Evolutionary conservation across 208 protist species (phyloP), one percentile per base, ranked within the genome.

Genomic region (Crithidia acanthocephali): DNA sequence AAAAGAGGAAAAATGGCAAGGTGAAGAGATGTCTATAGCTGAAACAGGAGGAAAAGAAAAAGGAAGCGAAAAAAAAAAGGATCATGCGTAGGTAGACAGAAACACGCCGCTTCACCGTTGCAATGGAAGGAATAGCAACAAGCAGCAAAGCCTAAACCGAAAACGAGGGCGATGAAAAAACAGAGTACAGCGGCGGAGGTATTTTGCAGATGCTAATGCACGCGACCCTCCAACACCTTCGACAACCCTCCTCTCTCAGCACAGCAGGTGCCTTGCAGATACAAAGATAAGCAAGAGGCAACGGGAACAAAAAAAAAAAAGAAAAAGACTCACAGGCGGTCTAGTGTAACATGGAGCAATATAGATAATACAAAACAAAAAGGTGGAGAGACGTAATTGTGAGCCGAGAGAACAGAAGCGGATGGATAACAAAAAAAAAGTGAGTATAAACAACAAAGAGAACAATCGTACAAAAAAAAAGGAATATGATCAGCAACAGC

Each of bases 341-440:
- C 33, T 60, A 45, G 3, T 60, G 56, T 40, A 60, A 27, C 56
- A 60, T 60, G 33, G 32, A 40, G 15, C 20, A 60, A 45, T n/a
- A 45, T 9, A 23, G 0, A 25, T 15, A 8, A n/a, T n/a, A 33
- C 33, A 79, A 18, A 30, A 76, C 57, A 68, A 72, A 55, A 71
- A 33, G 22, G 9, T 27, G 27, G 16, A 37, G 48, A 58, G 18
- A 58, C 11, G 30, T 37, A 37, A 5, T 16, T 20, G 50, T 11
- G 20, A 33, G 13, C 5, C 30, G 40, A 40, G 8, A 40, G 20
- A 58, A 2, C 25, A 25, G 18, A 28, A 45, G 16, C 7, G 40
- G 13, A 27, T 33, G 18, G 18, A 33, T n/a, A 48, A 61, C 72
- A 27, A 28, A 76, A 72, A 72, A 71, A 66, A 75, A 59, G 22